These are phyloP conservation scores for Eudorina sp. DNA, from an alignment of 139 green algal species.

Conservation along the genomic window DNA sequence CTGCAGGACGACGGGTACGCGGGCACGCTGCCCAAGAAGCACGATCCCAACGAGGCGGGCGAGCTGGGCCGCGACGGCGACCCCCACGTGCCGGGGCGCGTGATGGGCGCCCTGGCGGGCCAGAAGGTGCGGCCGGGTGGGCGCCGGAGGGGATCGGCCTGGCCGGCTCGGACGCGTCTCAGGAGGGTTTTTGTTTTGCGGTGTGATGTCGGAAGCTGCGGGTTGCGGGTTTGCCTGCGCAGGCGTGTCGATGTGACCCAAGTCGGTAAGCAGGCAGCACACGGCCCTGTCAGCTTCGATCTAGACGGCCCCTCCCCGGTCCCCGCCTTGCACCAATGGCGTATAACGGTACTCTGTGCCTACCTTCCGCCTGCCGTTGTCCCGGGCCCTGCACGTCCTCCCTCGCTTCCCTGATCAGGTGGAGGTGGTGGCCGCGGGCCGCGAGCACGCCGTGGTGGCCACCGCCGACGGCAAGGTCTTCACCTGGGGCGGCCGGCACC, in stretches of 20 bases:
- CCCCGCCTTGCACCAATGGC: too few relatives aligned
- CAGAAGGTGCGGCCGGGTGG: constrained; percentile 30
- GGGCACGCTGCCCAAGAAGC: constrained; percentile 64
- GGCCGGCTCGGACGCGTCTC: too few relatives aligned
- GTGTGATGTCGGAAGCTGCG: background rate
- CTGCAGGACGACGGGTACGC: constrained; percentile 67
- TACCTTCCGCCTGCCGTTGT: background rate
- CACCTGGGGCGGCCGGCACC: constrained; percentile 53
- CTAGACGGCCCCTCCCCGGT: too few relatives aligned
- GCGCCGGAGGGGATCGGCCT: background rate
- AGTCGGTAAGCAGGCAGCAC: background rate
- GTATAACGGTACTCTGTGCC: background rate
- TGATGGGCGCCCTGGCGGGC: constrained; percentile 21
- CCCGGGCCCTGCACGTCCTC: background rate
- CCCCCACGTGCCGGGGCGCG: constrained; percentile 44
- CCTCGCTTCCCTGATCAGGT: background rate
- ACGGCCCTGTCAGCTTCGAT: background rate
- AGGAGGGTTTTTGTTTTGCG: background rate
- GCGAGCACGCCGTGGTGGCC: constrained; percentile 66
- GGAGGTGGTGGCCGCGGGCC: constrained; percentile 67
- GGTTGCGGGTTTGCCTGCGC: too few relatives aligned
- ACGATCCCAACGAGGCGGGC: constrained; percentile 43
- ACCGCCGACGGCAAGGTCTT: constrained; percentile 62
- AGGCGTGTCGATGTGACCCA: background rate
- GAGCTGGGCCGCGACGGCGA: constrained; percentile 65